Base-by-base conservation (phyloP, 2,329 filamentous ascomycete species). In the Salinomyces thailandicus region DNA sequence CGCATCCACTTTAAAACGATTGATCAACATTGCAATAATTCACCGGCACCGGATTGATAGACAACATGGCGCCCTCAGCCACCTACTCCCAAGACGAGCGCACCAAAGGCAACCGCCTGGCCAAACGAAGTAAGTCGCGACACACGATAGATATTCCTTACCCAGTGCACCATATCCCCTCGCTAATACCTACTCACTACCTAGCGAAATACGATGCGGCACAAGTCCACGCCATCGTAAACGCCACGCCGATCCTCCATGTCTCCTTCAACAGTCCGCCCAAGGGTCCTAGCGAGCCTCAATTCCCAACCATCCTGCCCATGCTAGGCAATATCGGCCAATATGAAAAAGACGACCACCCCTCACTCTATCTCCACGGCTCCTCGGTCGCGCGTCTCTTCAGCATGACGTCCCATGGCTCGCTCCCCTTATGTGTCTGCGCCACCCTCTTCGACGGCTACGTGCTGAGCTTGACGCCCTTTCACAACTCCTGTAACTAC, bases 241-340 rank as follows among this genome's bases (percentile, higher is more conserved):
- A 89, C 61, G 68, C 68, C 14, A 73, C 73, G n/a, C 76, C 75
- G 24, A 72, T 93, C 33, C 69, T 91, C 12, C 79, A 93, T 62
- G 77, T 93, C 50, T 85, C 84, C 45, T 93, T 93, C 69, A 74
- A 71, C 34, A 67, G 72, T 2, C 65, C 67, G 4, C 62, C 48
- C 2, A 47, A 69, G 4, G 64, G 71, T 9, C 11, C 11, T 2
- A 15, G 15, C 9, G 39, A 35, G 0, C 78, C 81, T 1, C 43
- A 49, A 37, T 91, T 87, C 53, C 84, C 85, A 3, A 73, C 76
- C 35, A 78, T 80, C 36, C 69, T 93, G 2, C 85, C 85, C 43
- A 89, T 93, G 84, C 83, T 93, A 51, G 84, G 83, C 35, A 77
- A 83, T 50, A 81, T 91, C 71, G 82, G 77, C 9, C 82, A 77